A percentile compares a stretch with the other conserved stretches of the same genome.
phyloP scores from a whole-genome alignment of 2,329 filamentous ascomycete genomes.

The Hypoxylon rubiginosum region DNA sequence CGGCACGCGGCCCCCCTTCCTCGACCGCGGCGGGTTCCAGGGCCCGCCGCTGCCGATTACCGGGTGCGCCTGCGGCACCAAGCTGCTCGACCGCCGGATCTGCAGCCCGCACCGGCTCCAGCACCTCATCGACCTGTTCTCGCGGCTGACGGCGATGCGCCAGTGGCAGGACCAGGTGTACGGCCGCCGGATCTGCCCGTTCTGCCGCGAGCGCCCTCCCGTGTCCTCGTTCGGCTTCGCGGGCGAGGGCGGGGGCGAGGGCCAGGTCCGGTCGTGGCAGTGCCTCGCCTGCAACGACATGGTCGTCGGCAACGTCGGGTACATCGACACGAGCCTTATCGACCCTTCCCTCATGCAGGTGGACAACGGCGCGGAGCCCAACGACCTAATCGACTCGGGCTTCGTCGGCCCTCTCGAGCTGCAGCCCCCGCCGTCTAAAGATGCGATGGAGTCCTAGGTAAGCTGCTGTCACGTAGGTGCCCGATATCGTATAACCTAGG shows the following conservation, averaged over 20 bases:
- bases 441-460: no score
- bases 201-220: slow-evolving; percentile 47
- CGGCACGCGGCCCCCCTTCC: slow-evolving; percentile 2
- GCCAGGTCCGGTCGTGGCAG: slow-evolving; percentile 45
- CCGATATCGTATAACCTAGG: background rate
- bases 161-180: slow-evolving; percentile 47
- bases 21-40: slow-evolving; percentile 15
- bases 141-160: slow-evolving; percentile 43
- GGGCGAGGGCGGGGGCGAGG: slow-evolving; percentile 7
- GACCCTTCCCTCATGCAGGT: background rate
- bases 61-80: slow-evolving; percentile 56
- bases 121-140: slow-evolving; percentile 46
- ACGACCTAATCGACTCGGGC: no score
- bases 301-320: slow-evolving; percentile 30
- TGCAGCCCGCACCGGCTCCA: slow-evolving; percentile 55
- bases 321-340: background rate
- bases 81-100: slow-evolving; percentile 52
- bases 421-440: no score
- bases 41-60: slow-evolving; percentile 46
- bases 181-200: slow-evolving; percentile 50
- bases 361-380: no score
- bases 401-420: background rate
- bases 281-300: slow-evolving; percentile 53
- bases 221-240: slow-evolving; percentile 29
- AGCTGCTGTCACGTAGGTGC: background rate